These are phyloP conservation scores for Rhodotorula sp. DNA, from an alignment of 1,284 basidiomycete genomes.

Conservation along the genomic window DNA sequence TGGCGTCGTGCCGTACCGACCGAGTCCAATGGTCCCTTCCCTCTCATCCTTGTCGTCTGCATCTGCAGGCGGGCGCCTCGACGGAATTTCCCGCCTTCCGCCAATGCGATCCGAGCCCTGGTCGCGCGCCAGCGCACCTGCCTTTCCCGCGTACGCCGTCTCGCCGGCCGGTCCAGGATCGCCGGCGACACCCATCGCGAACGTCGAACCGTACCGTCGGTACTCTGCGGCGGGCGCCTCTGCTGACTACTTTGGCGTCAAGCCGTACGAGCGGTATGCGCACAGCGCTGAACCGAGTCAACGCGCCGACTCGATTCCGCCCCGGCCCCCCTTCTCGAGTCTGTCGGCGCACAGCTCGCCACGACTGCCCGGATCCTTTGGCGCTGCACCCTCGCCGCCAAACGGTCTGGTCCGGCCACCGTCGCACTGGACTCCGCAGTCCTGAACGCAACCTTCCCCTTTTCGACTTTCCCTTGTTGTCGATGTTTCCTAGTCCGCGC, in stretches of 20 bases:
- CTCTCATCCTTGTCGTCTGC: conserved; percentile 8
- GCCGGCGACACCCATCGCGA: not conserved
- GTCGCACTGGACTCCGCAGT: not conserved
- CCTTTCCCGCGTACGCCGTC: conserved; percentile 14
- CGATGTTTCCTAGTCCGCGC: not conserved
- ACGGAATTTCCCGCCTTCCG: not conserved
- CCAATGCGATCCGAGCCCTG: not conserved
- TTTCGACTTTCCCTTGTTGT: not conserved
- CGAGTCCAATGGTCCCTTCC: conserved; percentile 1
- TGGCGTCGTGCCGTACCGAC: not conserved
- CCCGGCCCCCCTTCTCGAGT: not conserved
- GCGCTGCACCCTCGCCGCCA: not conserved
- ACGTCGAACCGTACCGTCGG: not conserved
- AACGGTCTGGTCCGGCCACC: not conserved
- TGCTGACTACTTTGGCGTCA: conserved; percentile 23
- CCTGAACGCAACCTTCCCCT: not conserved
- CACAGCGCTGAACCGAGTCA: not conserved
- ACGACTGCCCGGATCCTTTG: not conserved
- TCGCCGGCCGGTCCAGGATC: conserved; percentile 11
- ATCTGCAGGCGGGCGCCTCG: not conserved
- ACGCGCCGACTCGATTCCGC: not conserved
- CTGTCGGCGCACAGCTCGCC: not conserved
- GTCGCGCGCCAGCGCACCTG: conserved; percentile 4
- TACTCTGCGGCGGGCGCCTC: not conserved
- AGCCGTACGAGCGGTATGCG: conserved; percentile 10